Evolutionary conservation across 192 early-diverging fungal genomes (phyloP), one percentile per base, ranked within the genome.

Genomic region (Umbelopsis sp.): DNA sequence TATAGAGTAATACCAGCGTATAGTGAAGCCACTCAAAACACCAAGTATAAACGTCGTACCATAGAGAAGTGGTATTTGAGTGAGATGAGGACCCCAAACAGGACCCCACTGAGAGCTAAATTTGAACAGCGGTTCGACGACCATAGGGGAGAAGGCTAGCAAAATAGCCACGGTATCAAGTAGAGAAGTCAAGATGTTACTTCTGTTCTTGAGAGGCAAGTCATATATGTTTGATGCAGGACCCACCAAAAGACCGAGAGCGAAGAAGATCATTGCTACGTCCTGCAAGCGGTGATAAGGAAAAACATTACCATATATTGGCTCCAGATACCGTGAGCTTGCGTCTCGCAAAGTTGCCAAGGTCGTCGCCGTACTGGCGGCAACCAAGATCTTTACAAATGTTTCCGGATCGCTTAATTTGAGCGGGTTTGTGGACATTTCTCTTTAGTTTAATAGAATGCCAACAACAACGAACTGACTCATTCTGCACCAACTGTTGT

Each of bases 291-390:
- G 68, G 10, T 82, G 50, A 53, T 79, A 68, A 8, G 89, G 75
- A 65, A 91, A 85, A 20, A 91, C 84, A 74, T 86, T 89, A 35
- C 90, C 88, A 52, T 90, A 91, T 25, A 90, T 53, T 1, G 90
- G 89, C 65, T 91, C 90, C 69, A 90, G 69, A 74, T 86, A 85
- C 65, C 80, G 81, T 5, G 89, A 87, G 9, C 82, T 76, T 16
- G 87, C 74, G 3, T 81, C 74, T 15, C 84, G 77, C 46, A 86
- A 49, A 45, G 82, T 68, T 23, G 70, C 55, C 13, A 69, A 27
- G 15, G 80, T 66, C 37, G 37, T 41, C 10, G 37, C 37, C 41
- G 80, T 75, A 10, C 33, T 41, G 22, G 16, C 23, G 22, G 48
- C 46, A 41, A 49, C 20, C 3, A 69, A 11, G 21, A 52, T 35